These are phyloP conservation scores for Penicillium hordei DNA, from an alignment of 2,329 filamentous ascomycete species.

Conservation along the genomic window DNA sequence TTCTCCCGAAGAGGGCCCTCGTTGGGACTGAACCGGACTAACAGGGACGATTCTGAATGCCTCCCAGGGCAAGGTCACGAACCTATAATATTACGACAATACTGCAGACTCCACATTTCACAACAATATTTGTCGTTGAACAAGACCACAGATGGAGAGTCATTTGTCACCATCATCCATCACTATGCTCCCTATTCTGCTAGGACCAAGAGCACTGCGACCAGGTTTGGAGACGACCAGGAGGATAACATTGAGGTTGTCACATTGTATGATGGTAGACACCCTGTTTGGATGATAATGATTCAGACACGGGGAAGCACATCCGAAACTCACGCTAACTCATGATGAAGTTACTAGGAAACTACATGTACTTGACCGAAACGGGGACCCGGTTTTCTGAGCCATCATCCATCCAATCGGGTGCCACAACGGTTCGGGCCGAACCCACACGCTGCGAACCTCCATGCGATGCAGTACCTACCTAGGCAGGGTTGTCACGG, in stretches of 20 bases:
- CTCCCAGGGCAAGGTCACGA: background rate
- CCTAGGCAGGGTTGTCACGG: background rate
- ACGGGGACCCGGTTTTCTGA: background rate
- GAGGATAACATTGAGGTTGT: background rate
- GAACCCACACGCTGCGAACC: background rate
- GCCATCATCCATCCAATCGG: background rate
- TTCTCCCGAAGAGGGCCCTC: background rate
- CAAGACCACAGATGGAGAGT: background rate
- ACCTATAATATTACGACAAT: background rate
- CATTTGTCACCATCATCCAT: background rate
- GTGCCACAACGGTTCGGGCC: constrained; percentile 3
- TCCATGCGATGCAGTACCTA: background rate
- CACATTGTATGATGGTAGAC: background rate
- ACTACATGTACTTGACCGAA: background rate
- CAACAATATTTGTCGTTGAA: background rate
- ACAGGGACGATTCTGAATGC: background rate
- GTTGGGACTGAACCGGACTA: background rate
- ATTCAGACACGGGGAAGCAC: background rate
- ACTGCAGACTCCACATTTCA: background rate
- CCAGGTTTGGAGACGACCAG: background rate
- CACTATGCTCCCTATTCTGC: background rate
- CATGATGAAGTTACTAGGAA: background rate
- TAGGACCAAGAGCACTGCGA: background rate
- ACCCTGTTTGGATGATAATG: background rate
- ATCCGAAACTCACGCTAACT: background rate